Conservation (phyloP, 371 early-diverging fungal genomes). For the Rhizopus arrhizus region DNA sequence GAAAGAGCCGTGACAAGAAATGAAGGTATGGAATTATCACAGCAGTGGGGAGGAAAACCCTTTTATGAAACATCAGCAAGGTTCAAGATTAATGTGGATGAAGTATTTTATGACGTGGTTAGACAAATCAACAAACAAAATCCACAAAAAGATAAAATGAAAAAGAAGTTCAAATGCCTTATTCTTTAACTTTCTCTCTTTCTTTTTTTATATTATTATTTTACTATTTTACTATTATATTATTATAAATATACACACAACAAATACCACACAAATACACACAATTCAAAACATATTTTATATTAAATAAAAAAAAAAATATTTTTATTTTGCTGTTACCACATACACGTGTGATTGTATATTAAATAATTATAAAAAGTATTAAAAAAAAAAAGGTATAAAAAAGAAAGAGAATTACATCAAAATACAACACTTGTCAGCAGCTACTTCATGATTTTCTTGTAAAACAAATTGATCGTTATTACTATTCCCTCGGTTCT, state of each 20-base stretch:
- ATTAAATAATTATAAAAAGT: neutral
- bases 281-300: neutral
- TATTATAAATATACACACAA: neutral
- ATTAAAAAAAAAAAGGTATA: neutral
- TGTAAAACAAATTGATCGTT: slow-evolving; percentile 21
- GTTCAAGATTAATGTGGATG: slow-evolving; percentile 83
- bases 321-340: no score
- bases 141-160: slow-evolving; percentile 42
- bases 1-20: slow-evolving; percentile 77
- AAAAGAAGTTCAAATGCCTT: slow-evolving; percentile 44
- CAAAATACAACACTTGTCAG: slow-evolving; percentile 37
- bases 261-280: neutral
- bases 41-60: slow-evolving; percentile 72
- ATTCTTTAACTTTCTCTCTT: slow-evolving; percentile 31
- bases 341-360: neutral
- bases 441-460: slow-evolving; percentile 32
- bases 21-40: slow-evolving; percentile 64
- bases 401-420: slow-evolving; percentile 22
- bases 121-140: slow-evolving; percentile 59
- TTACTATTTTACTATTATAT: neutral
- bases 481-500: slow-evolving; percentile 6
- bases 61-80: slow-evolving; percentile 88
- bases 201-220: slow-evolving; percentile 2
- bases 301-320: neutral
- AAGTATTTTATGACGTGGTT: slow-evolving; percentile 66